phyloP scores from a whole-genome alignment of 768 basidiomycete species.

The Mycena metata region DNA sequence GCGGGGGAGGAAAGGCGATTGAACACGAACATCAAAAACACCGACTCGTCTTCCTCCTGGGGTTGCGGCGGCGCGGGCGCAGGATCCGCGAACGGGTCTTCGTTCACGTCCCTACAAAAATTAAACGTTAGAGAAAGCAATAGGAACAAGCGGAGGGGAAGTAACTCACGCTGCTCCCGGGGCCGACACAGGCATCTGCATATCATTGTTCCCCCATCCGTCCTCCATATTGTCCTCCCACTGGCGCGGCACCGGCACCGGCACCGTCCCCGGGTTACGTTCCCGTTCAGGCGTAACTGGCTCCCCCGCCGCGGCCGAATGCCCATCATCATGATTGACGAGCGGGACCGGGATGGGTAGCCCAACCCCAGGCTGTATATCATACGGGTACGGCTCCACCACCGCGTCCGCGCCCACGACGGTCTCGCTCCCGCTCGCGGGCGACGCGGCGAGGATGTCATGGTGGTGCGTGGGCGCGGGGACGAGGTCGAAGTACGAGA shows the following conservation, averaged over 20 bases:
- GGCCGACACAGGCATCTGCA: constrained; percentile 3
- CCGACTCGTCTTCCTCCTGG: constrained; percentile 3
- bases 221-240: neutral
- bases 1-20: neutral
- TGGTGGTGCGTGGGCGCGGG: constrained; percentile 1
- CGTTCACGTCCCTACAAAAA: neutral
- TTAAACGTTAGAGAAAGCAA: too few relatives aligned
- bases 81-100: constrained; percentile 33
- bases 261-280: too few relatives aligned
- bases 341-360: too few relatives aligned
- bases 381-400: constrained; percentile 28
- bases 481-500: constrained; percentile 25
- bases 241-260: neutral
- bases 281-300: too few relatives aligned
- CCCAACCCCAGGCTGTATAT: neutral
- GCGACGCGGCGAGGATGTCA: constrained; percentile 6
- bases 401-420: constrained; percentile 15
- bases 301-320: too few relatives aligned
- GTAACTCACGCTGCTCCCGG: neutral
- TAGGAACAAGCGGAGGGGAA: neutral
- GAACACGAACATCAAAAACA: constrained; percentile 15
- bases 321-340: too few relatives aligned
- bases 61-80: neutral
- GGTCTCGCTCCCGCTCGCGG: constrained; percentile 20
- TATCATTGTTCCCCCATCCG: neutral